Percentiles rank a stretch among this genome's conserved stretches.
phyloP scores from a whole-genome alignment of 2,329 filamentous ascomycete species.

The Diplodia intermedia region DNA sequence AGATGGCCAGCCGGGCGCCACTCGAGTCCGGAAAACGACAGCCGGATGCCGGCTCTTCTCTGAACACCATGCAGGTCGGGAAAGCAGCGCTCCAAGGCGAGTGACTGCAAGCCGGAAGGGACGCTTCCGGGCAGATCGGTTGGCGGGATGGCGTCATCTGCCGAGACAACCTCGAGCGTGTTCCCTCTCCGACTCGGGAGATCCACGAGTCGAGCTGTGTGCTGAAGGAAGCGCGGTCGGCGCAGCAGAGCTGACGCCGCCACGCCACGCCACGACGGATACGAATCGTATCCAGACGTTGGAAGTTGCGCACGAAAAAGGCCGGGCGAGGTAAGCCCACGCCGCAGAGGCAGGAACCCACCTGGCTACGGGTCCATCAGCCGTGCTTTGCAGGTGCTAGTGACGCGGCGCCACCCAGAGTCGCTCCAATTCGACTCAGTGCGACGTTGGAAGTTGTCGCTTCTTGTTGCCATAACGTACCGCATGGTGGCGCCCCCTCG shows the following conservation, averaged over 20 bases:
- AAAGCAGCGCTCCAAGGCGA: constrained; percentile 13
- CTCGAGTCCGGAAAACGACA: constrained; percentile 13
- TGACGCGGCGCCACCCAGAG: constrained; percentile 18
- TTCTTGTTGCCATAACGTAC: neutral
- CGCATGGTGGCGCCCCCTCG: constrained; percentile 19
- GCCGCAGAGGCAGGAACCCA: neutral
- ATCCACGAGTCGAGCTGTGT: constrained; percentile 19
- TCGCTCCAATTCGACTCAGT: constrained; percentile 20
- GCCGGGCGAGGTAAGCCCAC: neutral
- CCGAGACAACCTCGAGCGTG: constrained; percentile 11
- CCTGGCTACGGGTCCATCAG: constrained; percentile 18
- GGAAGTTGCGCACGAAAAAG: constrained; percentile 16
- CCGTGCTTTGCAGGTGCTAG: constrained; percentile 7
- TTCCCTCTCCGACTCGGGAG: constrained; percentile 10
- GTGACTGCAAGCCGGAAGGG: neutral
- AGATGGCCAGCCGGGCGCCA: constrained; percentile 11
- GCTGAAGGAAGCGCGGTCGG: neutral
- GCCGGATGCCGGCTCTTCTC: neutral
- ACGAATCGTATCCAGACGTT: constrained; percentile 21
- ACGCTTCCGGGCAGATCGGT: constrained; percentile 19
- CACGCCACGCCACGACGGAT: neutral
- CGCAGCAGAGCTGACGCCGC: neutral
- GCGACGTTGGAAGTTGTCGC: constrained; percentile 22
- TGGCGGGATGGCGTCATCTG: constrained; percentile 30
- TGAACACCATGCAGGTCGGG: constrained; percentile 10